These are phyloP conservation scores for Colletotrichum sublineola DNA, from an alignment of 2,329 filamentous ascomycete species.

Conservation along the genomic window DNA sequence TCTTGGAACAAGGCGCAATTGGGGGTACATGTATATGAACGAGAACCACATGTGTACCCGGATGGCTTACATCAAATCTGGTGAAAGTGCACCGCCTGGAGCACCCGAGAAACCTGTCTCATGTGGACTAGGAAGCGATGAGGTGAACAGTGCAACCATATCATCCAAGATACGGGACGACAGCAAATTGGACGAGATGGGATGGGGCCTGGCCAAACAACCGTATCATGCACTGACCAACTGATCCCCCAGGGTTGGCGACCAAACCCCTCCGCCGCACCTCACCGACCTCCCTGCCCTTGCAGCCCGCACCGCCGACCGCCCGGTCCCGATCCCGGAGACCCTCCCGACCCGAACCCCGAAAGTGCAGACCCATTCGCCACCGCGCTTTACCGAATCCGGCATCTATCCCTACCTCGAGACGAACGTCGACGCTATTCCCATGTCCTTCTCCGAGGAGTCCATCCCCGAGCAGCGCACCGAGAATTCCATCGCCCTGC, in stretches of 20 bases:
- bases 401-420: constrained; percentile 74
- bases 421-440: constrained; percentile 70
- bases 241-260: constrained; percentile 57
- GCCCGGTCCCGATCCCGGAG: constrained; percentile 60
- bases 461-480: constrained; percentile 59
- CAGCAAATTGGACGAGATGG: constrained; percentile 5
- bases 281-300: constrained; percentile 61
- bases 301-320: constrained; percentile 63
- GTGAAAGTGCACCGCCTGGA: background rate
- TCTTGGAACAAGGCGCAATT: background rate
- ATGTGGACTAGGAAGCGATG: background rate
- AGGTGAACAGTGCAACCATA: background rate
- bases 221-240: constrained; percentile 12
- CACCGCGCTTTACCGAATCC: constrained; percentile 68
- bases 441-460: constrained; percentile 73
- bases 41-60: background rate
- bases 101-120: too few species aligned
- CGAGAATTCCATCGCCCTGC: constrained; percentile 51
- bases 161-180: background rate
- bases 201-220: background rate
- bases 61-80: background rate
- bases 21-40: background rate
- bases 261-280: constrained; percentile 53
- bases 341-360: constrained; percentile 61
- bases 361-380: constrained; percentile 52